Percentiles rank a stretch among this genome's conserved stretches.
Conservation (phyloP, 169 alveolate genomes). For the Eimeria acervulina region DNA sequence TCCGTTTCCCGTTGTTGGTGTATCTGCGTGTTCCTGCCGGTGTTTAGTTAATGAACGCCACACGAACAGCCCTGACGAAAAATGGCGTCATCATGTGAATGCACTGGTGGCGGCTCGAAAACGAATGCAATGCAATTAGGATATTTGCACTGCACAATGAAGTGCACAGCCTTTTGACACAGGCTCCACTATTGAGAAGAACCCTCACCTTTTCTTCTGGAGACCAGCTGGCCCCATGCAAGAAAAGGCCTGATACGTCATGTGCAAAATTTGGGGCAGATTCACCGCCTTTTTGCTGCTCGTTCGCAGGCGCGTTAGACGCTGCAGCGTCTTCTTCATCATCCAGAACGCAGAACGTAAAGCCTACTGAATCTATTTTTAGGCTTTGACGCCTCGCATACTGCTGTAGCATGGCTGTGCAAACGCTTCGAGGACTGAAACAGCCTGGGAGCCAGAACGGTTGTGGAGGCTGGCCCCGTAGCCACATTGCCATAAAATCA, state of each 20-base stretch:
- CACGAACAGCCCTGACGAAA: not conserved
- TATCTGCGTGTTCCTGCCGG: not conserved
- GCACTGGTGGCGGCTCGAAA: not conserved
- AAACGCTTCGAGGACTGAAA: constrained; percentile 94
- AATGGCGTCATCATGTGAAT: not conserved
- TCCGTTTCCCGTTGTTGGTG: not conserved
- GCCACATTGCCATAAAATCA: constrained; percentile 94
- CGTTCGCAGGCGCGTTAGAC: not conserved
- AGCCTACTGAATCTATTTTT: constrained; percentile 94
- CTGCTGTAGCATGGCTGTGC: constrained; percentile 95
- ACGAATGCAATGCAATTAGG: not conserved
- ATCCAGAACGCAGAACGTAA: constrained; percentile 90
- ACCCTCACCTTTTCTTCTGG: constrained; percentile 72
- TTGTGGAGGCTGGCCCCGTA: constrained; percentile 93
- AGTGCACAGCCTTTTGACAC: not conserved
- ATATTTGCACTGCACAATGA: not conserved
- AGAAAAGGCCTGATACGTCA: constrained; percentile 93
- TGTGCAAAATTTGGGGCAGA: constrained; percentile 54
- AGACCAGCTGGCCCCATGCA: constrained; percentile 97
- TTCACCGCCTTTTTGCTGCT: not conserved
- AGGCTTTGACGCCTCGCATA: constrained; percentile 93
- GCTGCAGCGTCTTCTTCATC: not conserved
- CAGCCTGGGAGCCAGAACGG: constrained; percentile 95
- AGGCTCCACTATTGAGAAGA: not conserved
- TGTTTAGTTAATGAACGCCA: not conserved